These are phyloP conservation scores for Leishmania turanica DNA, from an alignment of 208 protist species.

Conservation along the genomic window DNA sequence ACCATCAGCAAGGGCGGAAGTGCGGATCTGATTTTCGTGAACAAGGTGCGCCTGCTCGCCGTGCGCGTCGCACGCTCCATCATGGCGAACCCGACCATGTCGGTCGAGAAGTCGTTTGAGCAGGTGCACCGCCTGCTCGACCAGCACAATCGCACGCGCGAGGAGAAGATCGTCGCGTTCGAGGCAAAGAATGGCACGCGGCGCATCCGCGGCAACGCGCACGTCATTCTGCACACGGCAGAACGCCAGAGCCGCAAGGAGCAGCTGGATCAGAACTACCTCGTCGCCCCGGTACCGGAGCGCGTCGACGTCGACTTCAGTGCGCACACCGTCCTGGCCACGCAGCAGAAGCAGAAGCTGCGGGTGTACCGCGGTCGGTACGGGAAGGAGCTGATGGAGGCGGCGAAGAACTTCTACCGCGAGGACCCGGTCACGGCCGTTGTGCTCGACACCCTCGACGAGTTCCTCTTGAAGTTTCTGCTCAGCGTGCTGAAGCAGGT, in stretches of 20 bases:
- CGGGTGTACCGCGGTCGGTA: conserved; percentile 84
- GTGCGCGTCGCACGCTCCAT: conserved; percentile 83
- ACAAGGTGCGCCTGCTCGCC: conserved; percentile 85
- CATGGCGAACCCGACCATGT: conserved; percentile 84
- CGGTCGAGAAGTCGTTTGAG: conserved; percentile 68
- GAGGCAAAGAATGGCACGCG: conserved; percentile 89
- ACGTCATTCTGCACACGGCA: conserved; percentile 63
- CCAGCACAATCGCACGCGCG: conserved; percentile 75
- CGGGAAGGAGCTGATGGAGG: conserved; percentile 75
- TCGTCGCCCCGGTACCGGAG: conserved; percentile 75
- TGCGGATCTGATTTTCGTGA: conserved; percentile 81
- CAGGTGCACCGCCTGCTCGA: conserved; percentile 65
- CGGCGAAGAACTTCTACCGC: conserved; percentile 85
- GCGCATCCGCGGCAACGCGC: conserved; percentile 80
- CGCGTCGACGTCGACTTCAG: conserved; percentile 89
- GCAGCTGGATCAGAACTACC: conserved; percentile 72
- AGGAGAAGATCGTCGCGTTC: conserved; percentile 82
- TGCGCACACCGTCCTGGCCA: conserved; percentile 83
- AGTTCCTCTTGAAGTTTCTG: conserved; percentile 88
- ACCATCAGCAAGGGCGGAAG: conserved; percentile 69
- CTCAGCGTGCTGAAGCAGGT: conserved; percentile 86
- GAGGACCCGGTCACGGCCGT: conserved; percentile 83
- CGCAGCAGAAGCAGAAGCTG: conserved; percentile 92
- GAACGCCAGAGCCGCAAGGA: conserved; percentile 52
- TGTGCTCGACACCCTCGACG: conserved; percentile 90